phyloP scores from a whole-genome alignment of 1,284 basidiomycete species.

The Rhodotorula sp. region DNA sequence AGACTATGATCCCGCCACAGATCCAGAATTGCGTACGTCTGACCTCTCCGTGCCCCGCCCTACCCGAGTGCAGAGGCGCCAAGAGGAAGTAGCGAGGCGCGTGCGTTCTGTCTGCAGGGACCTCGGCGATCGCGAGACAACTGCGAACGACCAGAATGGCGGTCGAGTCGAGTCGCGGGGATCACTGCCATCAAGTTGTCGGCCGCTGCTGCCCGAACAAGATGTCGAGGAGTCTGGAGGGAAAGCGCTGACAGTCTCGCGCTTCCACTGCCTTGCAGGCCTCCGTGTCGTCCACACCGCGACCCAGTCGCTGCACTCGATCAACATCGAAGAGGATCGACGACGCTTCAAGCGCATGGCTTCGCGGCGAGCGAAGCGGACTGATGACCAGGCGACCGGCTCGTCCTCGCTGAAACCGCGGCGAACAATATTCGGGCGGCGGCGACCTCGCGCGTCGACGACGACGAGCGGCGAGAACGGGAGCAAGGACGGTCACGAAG shows the following conservation, averaged over 20 bases:
- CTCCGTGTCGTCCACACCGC: slow-evolving; percentile 85
- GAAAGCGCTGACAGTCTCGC: no score
- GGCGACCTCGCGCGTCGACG: slow-evolving; percentile 29
- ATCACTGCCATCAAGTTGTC: no score
- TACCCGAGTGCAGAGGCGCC: neutral
- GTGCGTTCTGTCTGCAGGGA: no score
- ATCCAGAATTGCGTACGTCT: slow-evolving; percentile 40
- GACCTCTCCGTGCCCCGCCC: neutral
- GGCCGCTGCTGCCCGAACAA: no score
- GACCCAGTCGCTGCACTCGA: slow-evolving; percentile 81
- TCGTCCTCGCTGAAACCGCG: slow-evolving; percentile 35
- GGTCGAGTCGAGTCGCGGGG: no score
- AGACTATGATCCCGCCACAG: slow-evolving; percentile 38
- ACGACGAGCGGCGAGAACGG: slow-evolving; percentile 1
- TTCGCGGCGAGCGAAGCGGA: slow-evolving; percentile 15
- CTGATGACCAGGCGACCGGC: slow-evolving; percentile 15
- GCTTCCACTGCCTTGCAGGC: slow-evolving; percentile 46
- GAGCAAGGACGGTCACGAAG: slow-evolving; percentile 2
- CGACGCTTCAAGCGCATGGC: slow-evolving; percentile 54
- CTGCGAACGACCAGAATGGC: no score
- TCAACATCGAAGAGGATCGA: slow-evolving; percentile 71
- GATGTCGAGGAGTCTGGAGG: no score
- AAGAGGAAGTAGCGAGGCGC: neutral
- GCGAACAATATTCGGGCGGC: slow-evolving; percentile 38
- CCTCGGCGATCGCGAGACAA: no score